These are phyloP conservation scores for Lanmaoa pseudosensibilis DNA, from an alignment of 768 basidiomycete genomes.

Conservation along the genomic window DNA sequence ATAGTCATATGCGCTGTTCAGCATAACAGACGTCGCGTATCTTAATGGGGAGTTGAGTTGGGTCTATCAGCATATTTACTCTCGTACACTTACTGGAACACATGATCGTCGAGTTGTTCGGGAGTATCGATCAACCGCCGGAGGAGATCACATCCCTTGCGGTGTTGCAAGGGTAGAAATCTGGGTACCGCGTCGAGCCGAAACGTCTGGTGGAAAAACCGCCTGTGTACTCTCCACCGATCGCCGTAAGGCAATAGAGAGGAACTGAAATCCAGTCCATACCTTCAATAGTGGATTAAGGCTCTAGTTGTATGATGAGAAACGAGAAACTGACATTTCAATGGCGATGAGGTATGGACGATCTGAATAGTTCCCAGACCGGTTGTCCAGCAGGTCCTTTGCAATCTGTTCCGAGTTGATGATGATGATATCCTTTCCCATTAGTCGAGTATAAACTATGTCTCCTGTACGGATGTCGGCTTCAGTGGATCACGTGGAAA, in stretches of 20 bases:
- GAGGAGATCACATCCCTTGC: no score
- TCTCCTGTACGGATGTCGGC: background rate
- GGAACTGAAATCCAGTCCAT: no score
- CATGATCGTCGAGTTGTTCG: no score
- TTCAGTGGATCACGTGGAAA: background rate
- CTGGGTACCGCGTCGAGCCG: no score
- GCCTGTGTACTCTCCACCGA: no score
- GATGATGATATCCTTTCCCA: constrained; percentile 8
- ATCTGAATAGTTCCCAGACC: background rate
- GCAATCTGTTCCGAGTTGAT: constrained; percentile 2
- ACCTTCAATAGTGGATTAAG: no score
- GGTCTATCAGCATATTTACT: background rate
- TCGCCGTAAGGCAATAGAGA: no score
- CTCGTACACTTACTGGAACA: no score
- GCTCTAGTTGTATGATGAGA: no score
- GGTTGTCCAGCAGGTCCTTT: background rate
- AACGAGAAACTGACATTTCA: background rate
- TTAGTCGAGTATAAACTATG: background rate
- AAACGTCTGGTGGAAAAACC: no score
- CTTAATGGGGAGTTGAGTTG: background rate
- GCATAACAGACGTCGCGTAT: background rate
- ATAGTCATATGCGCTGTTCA: background rate
- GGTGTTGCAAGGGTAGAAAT: no score
- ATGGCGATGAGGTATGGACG: background rate
- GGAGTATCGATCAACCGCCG: no score